Evolutionary conservation across 495 filamentous ascomycete species (phyloP).

Genomic region (Evernia prunastri): DNA sequence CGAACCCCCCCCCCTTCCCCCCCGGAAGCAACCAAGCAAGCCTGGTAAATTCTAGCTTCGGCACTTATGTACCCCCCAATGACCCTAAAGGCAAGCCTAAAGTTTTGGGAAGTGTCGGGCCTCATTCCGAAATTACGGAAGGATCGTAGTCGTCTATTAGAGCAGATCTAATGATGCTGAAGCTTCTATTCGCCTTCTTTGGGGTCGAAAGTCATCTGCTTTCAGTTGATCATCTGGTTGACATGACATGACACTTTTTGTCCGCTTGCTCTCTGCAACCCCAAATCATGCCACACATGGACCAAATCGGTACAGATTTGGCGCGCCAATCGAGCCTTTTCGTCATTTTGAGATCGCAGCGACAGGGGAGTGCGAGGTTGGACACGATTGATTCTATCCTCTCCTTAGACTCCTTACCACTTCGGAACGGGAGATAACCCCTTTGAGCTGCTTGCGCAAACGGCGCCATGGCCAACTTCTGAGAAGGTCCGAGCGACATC

Average conservation of each 20-base stretch:
- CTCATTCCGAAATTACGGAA: conserved; percentile 15
- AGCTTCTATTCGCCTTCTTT: conserved; percentile 13
- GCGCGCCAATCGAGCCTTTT: conserved; percentile 13
- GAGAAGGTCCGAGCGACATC: background rate
- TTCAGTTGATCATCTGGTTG: background rate
- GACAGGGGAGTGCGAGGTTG: conserved; percentile 3
- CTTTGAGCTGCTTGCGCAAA: conserved; percentile 1
- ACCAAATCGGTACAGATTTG: conserved; percentile 10
- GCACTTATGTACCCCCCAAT: background rate
- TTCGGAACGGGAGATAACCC: background rate
- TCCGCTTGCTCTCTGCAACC: no score
- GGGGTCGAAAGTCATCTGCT: conserved; percentile 4
- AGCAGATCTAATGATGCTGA: conserved; percentile 11
- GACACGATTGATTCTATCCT: no score
- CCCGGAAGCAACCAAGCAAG: background rate
- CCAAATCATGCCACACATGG: background rate
- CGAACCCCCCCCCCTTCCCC: no score
- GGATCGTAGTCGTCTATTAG: conserved; percentile 4
- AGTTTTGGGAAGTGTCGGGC: conserved; percentile 6
- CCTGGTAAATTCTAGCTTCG: background rate
- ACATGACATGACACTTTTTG: no score
- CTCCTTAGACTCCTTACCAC: background rate
- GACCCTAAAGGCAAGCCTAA: background rate
- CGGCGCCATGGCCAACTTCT: background rate
- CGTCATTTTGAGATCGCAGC: background rate